A percentile compares a stretch with the other conserved stretches of the same genome.
Conservation (phyloP, 2,329 filamentous ascomycete species). For the Myriangium duriaei region DNA sequence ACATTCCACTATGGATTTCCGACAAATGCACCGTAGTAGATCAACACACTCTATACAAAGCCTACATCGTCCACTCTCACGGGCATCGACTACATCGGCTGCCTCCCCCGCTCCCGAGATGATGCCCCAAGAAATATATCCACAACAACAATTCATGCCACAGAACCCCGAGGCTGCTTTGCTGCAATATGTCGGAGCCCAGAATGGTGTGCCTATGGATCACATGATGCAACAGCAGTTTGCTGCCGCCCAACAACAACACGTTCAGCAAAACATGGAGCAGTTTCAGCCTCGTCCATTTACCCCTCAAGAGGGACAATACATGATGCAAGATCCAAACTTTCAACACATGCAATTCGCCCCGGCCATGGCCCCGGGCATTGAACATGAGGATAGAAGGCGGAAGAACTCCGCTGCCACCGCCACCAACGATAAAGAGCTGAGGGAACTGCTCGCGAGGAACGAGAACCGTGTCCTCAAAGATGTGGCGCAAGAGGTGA, state of each 20-base stretch:
- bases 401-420: conserved; percentile 51
- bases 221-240: conserved; percentile 12
- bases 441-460: conserved; percentile 59
- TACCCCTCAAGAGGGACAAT: conserved; percentile 7
- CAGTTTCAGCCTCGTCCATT: conserved; percentile 7
- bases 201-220: conserved; percentile 12
- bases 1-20: conserved; percentile 10
- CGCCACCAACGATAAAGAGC: conserved; percentile 69
- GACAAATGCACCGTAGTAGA: conserved; percentile 14
- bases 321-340: conserved; percentile 8
- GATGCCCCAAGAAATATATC: conserved; percentile 10
- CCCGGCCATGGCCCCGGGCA: conserved; percentile 11
- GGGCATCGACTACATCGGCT: conserved; percentile 13
- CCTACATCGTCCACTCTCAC: conserved; percentile 12
- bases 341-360: conserved; percentile 9
- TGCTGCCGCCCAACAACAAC: conserved; percentile 8
- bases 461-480: conserved; percentile 56
- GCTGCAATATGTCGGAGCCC: conserved; percentile 11
- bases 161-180: conserved; percentile 10
- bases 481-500: conserved; percentile 63
- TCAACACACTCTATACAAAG: conserved; percentile 10
- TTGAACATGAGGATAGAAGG: conserved; percentile 32
- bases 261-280: conserved; percentile 10
- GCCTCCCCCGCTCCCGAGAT: conserved; percentile 14
- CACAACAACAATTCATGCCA: conserved; percentile 11